Conservation (phyloP, 768 basidiomycete species). For the Russula earlei region DNA sequence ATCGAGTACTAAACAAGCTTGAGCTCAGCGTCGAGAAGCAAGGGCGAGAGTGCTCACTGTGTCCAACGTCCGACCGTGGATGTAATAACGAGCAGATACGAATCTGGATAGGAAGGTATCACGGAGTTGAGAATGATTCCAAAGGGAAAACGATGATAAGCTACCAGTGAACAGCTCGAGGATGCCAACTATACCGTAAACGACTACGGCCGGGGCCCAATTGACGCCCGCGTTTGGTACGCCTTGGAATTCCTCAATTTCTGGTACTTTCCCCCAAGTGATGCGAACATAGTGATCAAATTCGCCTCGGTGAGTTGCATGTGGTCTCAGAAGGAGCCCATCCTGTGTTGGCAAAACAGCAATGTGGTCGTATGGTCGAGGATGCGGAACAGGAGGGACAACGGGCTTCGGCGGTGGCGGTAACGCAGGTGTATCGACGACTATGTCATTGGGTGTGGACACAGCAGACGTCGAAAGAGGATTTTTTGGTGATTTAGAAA, state of each 20-base stretch:
- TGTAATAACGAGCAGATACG: slow-evolving; percentile 68
- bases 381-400: slow-evolving; percentile 65
- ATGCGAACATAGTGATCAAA: slow-evolving; percentile 38
- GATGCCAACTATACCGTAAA: slow-evolving; percentile 72
- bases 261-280: slow-evolving; percentile 50
- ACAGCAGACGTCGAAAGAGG: background rate
- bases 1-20: slow-evolving; percentile 47
- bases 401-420: slow-evolving; percentile 60
- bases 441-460: background rate
- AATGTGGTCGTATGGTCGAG: slow-evolving; percentile 61
- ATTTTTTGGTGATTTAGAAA: slow-evolving; percentile 16
- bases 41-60: slow-evolving; percentile 38
- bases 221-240: slow-evolving; percentile 31
- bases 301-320: slow-evolving; percentile 28
- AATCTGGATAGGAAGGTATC: slow-evolving; percentile 38
- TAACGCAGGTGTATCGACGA: slow-evolving; percentile 28
- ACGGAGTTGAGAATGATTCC: slow-evolving; percentile 1
- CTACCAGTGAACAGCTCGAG: slow-evolving; percentile 65
- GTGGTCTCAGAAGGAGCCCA: slow-evolving; percentile 62
- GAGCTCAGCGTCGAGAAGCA: background rate
- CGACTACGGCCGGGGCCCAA: slow-evolving; percentile 49
- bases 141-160: slow-evolving; percentile 19
- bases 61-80: slow-evolving; percentile 53
- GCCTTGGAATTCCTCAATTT: slow-evolving; percentile 41
- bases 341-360: slow-evolving; percentile 47